Conservation (phyloP, 2,329 filamentous ascomycete genomes). For the Pseudohalonectria lignicola region DNA sequence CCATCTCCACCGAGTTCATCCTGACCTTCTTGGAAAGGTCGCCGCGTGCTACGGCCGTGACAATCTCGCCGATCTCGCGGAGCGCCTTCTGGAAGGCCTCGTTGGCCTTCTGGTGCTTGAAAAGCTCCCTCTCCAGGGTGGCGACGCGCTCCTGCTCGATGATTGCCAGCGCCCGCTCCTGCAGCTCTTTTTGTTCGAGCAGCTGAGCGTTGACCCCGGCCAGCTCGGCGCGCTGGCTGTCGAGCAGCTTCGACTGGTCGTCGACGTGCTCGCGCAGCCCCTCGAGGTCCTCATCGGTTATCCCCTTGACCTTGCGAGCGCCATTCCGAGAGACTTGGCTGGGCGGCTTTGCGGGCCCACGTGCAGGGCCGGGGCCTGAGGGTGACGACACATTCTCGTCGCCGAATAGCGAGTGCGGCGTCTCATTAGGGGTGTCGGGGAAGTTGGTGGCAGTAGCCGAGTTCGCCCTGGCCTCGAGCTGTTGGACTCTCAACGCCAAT, state of each 20-base stretch:
- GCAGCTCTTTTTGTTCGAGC: conserved; percentile 72
- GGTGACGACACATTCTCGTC: conserved; percentile 39
- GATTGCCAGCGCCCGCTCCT: conserved; percentile 70
- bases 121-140: conserved; percentile 81
- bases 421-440: conserved; percentile 76
- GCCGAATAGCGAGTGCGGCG: conserved; percentile 51
- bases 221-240: conserved; percentile 77
- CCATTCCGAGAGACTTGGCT: too few species aligned
- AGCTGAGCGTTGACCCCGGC: conserved; percentile 78
- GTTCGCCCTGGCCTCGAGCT: conserved; percentile 69
- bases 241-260: conserved; percentile 85
- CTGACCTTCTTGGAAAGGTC: conserved; percentile 95
- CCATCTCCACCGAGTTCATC: conserved; percentile 93
- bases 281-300: conserved; percentile 74
- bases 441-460: conserved; percentile 45
- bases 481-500: conserved; percentile 66
- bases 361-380: conserved; percentile 28
- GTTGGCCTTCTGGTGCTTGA: conserved; percentile 96
- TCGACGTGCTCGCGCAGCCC: conserved; percentile 84
- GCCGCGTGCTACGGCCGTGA: conserved; percentile 89
- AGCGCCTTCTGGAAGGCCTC: conserved; percentile 97
- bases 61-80: conserved; percentile 92
- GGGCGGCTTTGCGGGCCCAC: conserved; percentile 5
- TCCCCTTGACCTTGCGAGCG: conserved; percentile 33
- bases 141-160: conserved; percentile 83